Evolutionary conservation across 176 grass and related monocot species (phyloP).

Genomic region (Juncus effusus): DNA sequence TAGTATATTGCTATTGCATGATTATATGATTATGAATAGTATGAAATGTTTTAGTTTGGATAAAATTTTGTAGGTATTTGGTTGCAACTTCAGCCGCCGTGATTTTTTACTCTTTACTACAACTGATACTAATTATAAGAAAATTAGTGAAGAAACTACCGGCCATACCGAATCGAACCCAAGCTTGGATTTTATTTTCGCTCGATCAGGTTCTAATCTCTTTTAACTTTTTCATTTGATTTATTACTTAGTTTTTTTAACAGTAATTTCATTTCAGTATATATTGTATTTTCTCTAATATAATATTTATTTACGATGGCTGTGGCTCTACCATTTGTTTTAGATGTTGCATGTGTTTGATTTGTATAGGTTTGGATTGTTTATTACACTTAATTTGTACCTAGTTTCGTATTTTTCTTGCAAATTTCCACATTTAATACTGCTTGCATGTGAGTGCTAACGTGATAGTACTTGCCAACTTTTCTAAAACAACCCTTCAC

Average conservation of each 20-base stretch:
- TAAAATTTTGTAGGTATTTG: constrained; percentile 47
- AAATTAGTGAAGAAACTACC: constrained; percentile 45
- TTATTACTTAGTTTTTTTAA: neutral
- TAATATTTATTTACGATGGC: too few species aligned
- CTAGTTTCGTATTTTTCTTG: too few species aligned
- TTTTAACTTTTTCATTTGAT: neutral
- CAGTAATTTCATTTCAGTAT: neutral
- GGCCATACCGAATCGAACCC: constrained; percentile 33
- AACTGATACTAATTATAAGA: constrained; percentile 49
- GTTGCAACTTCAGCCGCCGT: constrained; percentile 56
- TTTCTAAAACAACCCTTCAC: too few species aligned
- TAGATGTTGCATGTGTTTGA: too few species aligned
- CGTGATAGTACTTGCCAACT: too few species aligned
- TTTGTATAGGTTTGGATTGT: too few species aligned
- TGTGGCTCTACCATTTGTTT: too few species aligned
- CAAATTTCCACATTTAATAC: too few species aligned
- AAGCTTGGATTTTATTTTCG: constrained; percentile 75
- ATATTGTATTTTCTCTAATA: neutral
- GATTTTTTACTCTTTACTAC: constrained; percentile 58
- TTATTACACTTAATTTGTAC: too few species aligned
- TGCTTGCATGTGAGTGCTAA: too few species aligned
- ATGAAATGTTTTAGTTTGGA: neutral
- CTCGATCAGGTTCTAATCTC: constrained; percentile 58
- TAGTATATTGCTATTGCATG: too few species aligned
- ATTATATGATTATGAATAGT: too few species aligned